These are phyloP conservation scores for Skeletonema grethae DNA, from an alignment of 108 stramenopile genomes.

Conservation along the genomic window DNA sequence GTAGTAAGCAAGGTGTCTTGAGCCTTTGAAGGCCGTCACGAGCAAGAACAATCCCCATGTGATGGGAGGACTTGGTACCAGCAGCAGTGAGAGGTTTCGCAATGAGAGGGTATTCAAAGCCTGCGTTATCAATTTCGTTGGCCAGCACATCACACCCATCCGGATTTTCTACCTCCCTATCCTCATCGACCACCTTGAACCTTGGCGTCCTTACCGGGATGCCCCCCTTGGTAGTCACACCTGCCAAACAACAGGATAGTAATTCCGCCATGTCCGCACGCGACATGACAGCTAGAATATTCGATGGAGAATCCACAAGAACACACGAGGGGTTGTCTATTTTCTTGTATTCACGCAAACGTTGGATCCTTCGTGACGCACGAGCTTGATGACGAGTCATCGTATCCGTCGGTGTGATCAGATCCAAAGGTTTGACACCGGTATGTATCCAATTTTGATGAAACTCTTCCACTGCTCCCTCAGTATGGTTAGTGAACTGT, in stretches of 20 bases:
- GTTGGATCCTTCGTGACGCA: constrained; percentile 62
- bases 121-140: constrained; percentile 41
- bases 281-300: constrained; percentile 78
- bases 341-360: constrained; percentile 65
- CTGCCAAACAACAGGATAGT: constrained; percentile 56
- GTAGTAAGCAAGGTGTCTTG: constrained; percentile 58
- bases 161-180: constrained; percentile 1
- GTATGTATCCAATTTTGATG: not conserved
- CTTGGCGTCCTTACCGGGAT: constrained; percentile 70
- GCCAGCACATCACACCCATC: constrained; percentile 15
- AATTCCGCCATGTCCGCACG: constrained; percentile 72
- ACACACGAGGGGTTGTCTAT: constrained; percentile 64
- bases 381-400: constrained; percentile 42
- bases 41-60: constrained; percentile 73
- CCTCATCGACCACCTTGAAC: constrained; percentile 57
- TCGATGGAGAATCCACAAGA: constrained; percentile 72
- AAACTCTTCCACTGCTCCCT: constrained; percentile 1
- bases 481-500: not conserved
- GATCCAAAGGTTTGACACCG: constrained; percentile 8
- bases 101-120: constrained; percentile 72
- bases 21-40: constrained; percentile 53
- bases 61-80: constrained; percentile 80
- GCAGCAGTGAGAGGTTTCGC: constrained; percentile 86
- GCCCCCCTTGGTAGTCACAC: constrained; percentile 58
- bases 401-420: not conserved